phyloP scores from a whole-genome alignment of 495 filamentous ascomycete species.

The Apodospora peruviana region DNA sequence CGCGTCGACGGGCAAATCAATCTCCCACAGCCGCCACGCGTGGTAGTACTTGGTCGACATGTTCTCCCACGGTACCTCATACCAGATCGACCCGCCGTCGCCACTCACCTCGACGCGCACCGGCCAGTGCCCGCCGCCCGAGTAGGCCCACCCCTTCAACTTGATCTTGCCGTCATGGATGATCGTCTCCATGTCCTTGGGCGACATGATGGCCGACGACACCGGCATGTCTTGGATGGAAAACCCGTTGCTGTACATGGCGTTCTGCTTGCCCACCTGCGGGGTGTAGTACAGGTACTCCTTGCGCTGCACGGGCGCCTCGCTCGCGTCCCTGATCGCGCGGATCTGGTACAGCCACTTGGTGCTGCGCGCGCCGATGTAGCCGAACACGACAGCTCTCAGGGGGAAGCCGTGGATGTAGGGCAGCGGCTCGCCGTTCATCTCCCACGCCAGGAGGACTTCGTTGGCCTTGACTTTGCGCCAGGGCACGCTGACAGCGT shows the following conservation, averaged over 20 bases:
- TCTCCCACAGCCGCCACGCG: constrained; percentile 50
- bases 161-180: constrained; percentile 50
- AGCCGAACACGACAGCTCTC: constrained; percentile 56
- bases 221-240: constrained; percentile 64
- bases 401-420: constrained; percentile 61
- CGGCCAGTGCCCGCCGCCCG: constrained; percentile 54
- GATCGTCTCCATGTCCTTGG: constrained; percentile 45
- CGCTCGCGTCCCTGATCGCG: constrained; percentile 38
- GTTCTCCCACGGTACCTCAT: constrained; percentile 42
- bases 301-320: constrained; percentile 40
- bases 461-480: constrained; percentile 60
- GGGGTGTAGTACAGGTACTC: constrained; percentile 57
- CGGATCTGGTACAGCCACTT: constrained; percentile 56
- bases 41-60: constrained; percentile 48
- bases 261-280: constrained; percentile 58
- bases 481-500: constrained; percentile 57
- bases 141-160: constrained; percentile 55
- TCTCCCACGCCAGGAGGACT: constrained; percentile 64
- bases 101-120: constrained; percentile 51
- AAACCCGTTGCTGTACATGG: constrained; percentile 45
- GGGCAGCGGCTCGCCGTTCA: constrained; percentile 63
- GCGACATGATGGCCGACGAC: constrained; percentile 53
- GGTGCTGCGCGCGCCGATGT: constrained; percentile 52
- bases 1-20: constrained; percentile 49
- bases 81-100: constrained; percentile 56